These are phyloP conservation scores for Xerophyta viscosa DNA, from an alignment of 106 monocot genomes.

Conservation along the genomic window DNA sequence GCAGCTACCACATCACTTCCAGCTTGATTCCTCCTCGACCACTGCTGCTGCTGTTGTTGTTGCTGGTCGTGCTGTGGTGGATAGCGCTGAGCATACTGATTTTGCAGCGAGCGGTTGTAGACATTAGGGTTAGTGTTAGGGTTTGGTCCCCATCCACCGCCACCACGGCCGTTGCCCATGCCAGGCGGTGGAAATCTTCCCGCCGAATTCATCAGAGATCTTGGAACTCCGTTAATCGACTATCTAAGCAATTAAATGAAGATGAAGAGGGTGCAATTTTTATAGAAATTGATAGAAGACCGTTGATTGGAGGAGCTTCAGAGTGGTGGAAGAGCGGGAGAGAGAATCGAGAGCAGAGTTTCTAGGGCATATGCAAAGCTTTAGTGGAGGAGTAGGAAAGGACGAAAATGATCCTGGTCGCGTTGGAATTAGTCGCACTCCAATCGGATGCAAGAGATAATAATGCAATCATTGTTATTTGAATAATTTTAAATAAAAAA, in stretches of 20 bases:
- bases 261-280: neutral
- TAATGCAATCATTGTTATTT: too few species aligned
- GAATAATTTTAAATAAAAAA: too few species aligned
- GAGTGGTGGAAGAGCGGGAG: neutral
- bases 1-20: slow-evolving; percentile 6
- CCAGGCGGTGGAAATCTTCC: slow-evolving; percentile 37
- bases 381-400: neutral
- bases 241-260: neutral
- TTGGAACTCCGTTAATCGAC: neutral
- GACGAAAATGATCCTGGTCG: neutral
- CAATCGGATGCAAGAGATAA: too few species aligned
- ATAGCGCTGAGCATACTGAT: slow-evolving; percentile 29
- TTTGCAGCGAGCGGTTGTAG: slow-evolving; percentile 19
- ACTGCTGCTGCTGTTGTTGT: slow-evolving; percentile 51
- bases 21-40: slow-evolving; percentile 19
- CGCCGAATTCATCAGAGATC: slow-evolving; percentile 19
- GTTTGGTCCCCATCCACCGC: neutral
- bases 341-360: neutral
- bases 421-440: neutral
- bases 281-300: neutral
- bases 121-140: slow-evolving; percentile 12
- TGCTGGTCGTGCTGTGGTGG: neutral
- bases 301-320: neutral
- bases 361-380: neutral
- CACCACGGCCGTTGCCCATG: slow-evolving; percentile 19